phyloP scores from a whole-genome alignment of 2,329 filamentous ascomycete genomes.

The Elsinoe perseae region DNA sequence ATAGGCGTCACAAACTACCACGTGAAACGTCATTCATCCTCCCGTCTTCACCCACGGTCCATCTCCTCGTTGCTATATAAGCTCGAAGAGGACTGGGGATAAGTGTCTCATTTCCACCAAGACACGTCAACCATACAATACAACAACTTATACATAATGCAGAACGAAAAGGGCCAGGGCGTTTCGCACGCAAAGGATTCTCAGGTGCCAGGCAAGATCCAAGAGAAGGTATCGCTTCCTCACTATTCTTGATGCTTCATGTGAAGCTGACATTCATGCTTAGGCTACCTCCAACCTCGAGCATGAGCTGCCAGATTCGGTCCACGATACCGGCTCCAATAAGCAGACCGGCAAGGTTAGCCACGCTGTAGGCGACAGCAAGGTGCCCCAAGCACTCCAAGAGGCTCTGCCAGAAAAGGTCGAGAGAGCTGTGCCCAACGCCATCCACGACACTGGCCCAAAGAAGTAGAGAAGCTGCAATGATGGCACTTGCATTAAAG shows the following conservation, averaged over 20 bases:
- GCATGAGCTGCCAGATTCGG: constrained; percentile 33
- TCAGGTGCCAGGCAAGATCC: constrained; percentile 33
- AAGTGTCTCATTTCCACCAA: background rate
- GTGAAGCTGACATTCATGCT: background rate
- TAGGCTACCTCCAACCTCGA: constrained; percentile 32
- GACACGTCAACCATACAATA: background rate
- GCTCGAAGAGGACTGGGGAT: background rate
- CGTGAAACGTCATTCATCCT: background rate
- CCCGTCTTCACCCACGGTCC: background rate
- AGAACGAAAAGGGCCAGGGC: constrained; percentile 33
- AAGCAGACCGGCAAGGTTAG: constrained; percentile 32
- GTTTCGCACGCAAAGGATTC: constrained; percentile 37
- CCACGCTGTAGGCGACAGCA: constrained; percentile 35
- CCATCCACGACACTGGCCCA: constrained; percentile 34
- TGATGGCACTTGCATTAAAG: background rate
- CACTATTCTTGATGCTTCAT: background rate
- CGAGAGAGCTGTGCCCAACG: constrained; percentile 38
- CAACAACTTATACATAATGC: constrained; percentile 12
- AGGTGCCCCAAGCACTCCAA: constrained; percentile 38
- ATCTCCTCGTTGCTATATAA: background rate
- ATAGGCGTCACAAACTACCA: constrained; percentile 4
- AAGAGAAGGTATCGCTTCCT: constrained; percentile 29
- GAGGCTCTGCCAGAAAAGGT: constrained; percentile 39
- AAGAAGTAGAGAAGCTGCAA: constrained; percentile 3
- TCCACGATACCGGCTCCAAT: constrained; percentile 33